A percentile compares a stretch with the other conserved stretches of the same genome.
These are phyloP conservation scores for Alloascoidea africana DNA, from an alignment of 805 yeast genomes.

Conservation along the genomic window DNA sequence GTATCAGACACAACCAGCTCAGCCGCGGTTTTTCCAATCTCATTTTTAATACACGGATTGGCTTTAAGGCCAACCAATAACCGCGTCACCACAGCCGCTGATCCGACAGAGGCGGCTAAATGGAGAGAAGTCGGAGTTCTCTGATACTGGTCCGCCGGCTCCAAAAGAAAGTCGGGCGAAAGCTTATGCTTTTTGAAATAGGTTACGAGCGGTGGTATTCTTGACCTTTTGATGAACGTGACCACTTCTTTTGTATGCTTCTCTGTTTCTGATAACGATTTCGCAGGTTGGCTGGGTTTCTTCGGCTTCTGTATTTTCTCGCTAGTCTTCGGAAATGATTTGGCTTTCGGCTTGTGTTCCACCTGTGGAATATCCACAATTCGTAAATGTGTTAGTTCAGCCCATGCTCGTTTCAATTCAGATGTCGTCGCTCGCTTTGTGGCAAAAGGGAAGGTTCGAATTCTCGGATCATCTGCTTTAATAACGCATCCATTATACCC, in stretches of 20 bases:
- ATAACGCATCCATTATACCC: slow-evolving; percentile 50
- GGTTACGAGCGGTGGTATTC: slow-evolving; percentile 56
- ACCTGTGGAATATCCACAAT: slow-evolving; percentile 39
- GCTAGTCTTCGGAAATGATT: slow-evolving; percentile 5
- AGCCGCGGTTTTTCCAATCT: slow-evolving; percentile 46
- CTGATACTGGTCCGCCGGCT: slow-evolving; percentile 36
- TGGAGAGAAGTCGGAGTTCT: slow-evolving; percentile 65
- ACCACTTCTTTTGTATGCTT: slow-evolving; percentile 43
- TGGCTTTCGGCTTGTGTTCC: slow-evolving; percentile 16
- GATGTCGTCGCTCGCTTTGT: slow-evolving; percentile 74
- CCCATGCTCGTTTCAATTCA: slow-evolving; percentile 79
- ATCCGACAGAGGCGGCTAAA: slow-evolving; percentile 55
- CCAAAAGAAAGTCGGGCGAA: slow-evolving; percentile 33
- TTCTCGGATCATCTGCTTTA: slow-evolving; percentile 37
- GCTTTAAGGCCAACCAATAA: slow-evolving; percentile 51
- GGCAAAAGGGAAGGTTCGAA: slow-evolving; percentile 72
- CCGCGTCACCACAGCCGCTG: slow-evolving; percentile 46
- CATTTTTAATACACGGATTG: slow-evolving; percentile 46
- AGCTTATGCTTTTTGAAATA: slow-evolving; percentile 46
- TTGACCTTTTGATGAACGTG: slow-evolving; percentile 49
- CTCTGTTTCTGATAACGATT: slow-evolving; percentile 22
- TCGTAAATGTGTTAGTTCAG: slow-evolving; percentile 47
- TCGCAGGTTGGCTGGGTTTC: slow-evolving; percentile 5
- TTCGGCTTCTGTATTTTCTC: slow-evolving; percentile 10
- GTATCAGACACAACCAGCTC: slow-evolving; percentile 35